Conservation (phyloP, 129 eudicot genomes). For the Centella asiatica region DNA sequence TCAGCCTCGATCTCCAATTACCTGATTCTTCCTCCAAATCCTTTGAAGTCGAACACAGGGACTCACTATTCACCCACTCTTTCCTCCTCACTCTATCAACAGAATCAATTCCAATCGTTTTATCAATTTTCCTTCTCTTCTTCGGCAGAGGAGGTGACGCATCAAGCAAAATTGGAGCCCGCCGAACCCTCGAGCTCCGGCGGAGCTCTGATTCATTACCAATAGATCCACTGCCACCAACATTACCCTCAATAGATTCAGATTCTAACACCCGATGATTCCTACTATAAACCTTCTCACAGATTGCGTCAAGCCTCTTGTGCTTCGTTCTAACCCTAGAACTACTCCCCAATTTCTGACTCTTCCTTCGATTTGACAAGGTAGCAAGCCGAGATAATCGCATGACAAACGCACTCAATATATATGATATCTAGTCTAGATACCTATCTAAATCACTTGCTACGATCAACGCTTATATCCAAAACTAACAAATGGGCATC, state of each 20-base stretch:
- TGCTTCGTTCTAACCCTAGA: slow-evolving; percentile 63
- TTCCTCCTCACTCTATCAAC: slow-evolving; percentile 20
- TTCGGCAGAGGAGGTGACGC: slow-evolving; percentile 64
- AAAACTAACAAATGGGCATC: neutral
- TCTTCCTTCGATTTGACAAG: slow-evolving; percentile 35
- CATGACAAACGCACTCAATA: slow-evolving; percentile 41
- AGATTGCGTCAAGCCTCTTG: slow-evolving; percentile 76
- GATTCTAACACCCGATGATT: slow-evolving; percentile 40
- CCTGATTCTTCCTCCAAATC: slow-evolving; percentile 42
- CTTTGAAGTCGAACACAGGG: slow-evolving; percentile 20
- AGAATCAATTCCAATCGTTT: slow-evolving; percentile 19
- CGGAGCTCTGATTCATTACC: slow-evolving; percentile 48
- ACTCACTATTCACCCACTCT: slow-evolving; percentile 30
- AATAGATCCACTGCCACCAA: slow-evolving; percentile 15
- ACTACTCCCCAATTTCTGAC: slow-evolving; percentile 33
- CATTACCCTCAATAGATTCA: slow-evolving; percentile 27
- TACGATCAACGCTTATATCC: slow-evolving; percentile 9
- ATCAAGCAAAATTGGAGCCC: slow-evolving; percentile 73
- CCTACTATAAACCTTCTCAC: slow-evolving; percentile 49
- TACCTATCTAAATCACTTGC: neutral
- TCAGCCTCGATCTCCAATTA: slow-evolving; percentile 70
- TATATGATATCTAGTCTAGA: neutral
- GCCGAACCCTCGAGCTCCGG: slow-evolving; percentile 66
- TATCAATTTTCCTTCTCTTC: slow-evolving; percentile 52
- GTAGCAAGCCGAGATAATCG: slow-evolving; percentile 43